Evolutionary conservation across 2,329 filamentous ascomycete genomes (phyloP), one percentile per base, ranked within the genome.

Genomic region (Cladophialophora exuberans): DNA sequence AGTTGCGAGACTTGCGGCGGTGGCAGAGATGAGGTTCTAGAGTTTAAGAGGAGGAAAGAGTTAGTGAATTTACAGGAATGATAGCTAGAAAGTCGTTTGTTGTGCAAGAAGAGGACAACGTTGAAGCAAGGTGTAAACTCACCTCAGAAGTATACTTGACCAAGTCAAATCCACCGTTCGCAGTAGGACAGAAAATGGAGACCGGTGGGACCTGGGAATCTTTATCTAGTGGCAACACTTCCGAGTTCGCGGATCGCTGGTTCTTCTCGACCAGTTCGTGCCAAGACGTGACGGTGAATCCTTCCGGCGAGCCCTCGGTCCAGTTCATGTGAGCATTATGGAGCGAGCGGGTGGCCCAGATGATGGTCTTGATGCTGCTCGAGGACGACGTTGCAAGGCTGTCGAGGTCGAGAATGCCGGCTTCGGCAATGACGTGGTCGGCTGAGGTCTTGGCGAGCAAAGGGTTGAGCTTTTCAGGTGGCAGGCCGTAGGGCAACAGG

Each of bases 311-410:
- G 68, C 93, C 89, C 64, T 90, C 92, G 3, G 50, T 38, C 92
- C 93, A 99, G 72, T 96, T 92, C 81, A 99, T 88, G 69, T 97
- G 93, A 64, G 85, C 84, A 75, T 86, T 97, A n/a, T n/a, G n/a
- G 36, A 90, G 90, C 67, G 90, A 83, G 65, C 97, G 93, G 4
- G 95, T 90, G 10, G 97, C 92, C 90, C 92, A 97, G 64, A 97
- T 83, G 26, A 96, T 80, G 63, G 91, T 84, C 58, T 85, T 86
- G 41, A 99, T 79, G 31, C 82, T 80, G 4, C 86, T 80, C n/a
- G n/a, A n/a, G 65, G 89, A 90, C 49, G 78, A 80, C 65, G 86
- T 83, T 48, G 85, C 81, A 10, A 96, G 81, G 31, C 81, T 76
- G 59, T 90, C 86, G 38, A 96, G 84, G 18, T 94, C 89, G 54